These are phyloP conservation scores for Coffea humblotiana DNA, from an alignment of 305 asterid species.

Conservation along the genomic window DNA sequence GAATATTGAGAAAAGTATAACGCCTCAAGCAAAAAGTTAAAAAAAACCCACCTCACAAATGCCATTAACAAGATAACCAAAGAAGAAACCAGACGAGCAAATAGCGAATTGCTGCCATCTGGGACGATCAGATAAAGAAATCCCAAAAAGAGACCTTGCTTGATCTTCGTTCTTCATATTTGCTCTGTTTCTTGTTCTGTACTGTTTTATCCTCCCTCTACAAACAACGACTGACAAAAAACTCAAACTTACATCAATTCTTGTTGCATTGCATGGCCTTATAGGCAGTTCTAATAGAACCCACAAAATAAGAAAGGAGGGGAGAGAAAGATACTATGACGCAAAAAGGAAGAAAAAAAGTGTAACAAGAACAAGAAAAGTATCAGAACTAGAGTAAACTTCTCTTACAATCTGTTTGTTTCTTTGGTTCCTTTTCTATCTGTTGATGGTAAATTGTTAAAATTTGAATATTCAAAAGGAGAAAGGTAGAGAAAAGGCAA, in stretches of 20 bases:
- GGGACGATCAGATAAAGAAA: slow-evolving; percentile 67
- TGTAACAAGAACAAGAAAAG: slow-evolving; percentile 17
- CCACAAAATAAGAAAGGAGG: neutral
- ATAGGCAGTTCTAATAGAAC: neutral
- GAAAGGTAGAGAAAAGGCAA: neutral
- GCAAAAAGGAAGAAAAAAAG: neutral
- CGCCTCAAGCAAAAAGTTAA: neutral
- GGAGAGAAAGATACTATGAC: neutral
- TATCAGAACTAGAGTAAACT: slow-evolving; percentile 12
- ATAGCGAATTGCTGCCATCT: slow-evolving; percentile 82
- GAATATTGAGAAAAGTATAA: neutral
- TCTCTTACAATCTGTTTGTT: slow-evolving; percentile 8
- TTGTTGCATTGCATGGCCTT: slow-evolving; percentile 6
- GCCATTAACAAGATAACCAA: slow-evolving; percentile 88
- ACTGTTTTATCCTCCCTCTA: neutral
- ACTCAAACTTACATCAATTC: neutral
- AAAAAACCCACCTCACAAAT: slow-evolving; percentile 62
- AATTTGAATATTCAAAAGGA: neutral
- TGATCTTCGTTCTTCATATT: slow-evolving; percentile 80
- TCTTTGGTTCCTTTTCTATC: neutral
- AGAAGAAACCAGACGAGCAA: slow-evolving; percentile 82
- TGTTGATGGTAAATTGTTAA: neutral
- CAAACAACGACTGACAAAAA: slow-evolving; percentile 2
- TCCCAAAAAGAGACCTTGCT: slow-evolving; percentile 69
- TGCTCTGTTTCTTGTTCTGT: neutral